Evolutionary conservation across 495 filamentous ascomycete species (phyloP), one percentile per base, ranked within the genome.

Genomic region (Jackrogersella minutella): DNA sequence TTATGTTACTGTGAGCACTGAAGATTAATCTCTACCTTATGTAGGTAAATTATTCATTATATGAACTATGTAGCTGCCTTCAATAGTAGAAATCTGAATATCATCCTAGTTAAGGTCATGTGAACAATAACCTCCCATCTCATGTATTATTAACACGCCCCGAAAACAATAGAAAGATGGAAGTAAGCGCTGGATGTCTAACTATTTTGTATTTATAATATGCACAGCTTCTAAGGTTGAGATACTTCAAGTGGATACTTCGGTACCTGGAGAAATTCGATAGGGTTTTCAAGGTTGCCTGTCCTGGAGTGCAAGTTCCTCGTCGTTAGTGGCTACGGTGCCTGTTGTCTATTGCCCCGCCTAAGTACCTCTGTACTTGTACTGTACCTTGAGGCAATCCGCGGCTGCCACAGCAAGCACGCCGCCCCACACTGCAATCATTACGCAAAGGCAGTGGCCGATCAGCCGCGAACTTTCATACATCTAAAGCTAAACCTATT

Each of bases 381-480:
- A 59, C 43, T 19, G 36, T 40, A 40, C 59, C 41, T 41, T 33
- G 58, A 53, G 62, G 62, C 37, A 58, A 52, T 61, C 58, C 52
- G 43, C 33, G 33, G 40, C 47, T 53, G 52, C 56, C 36, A 58
- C 10, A 52, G 55, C 55, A 65, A 65, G 61, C 64, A 50, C 40
- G 14, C 17, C 14, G 41, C 60, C 61, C 66, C 66, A 64, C 61
- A 55, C 36, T 19, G 41, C 46, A 57, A 65, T 62, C 61, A 65
- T 64, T 69, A 69, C 66, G 66, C 66, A 69, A 65, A 19, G 53
- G 61, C 43, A 61, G 65, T 64, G 65, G 54, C 55, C 43, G 59
- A 62, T 69, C 66, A 61, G 49, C 66, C 66, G 61, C 66, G 66
- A 69, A 46, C 66, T 58, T 69, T 53, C 61, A 64, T 61, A 64